phyloP scores from a whole-genome alignment of 2,329 filamentous ascomycete genomes.

The Ceratocystis destructans region DNA sequence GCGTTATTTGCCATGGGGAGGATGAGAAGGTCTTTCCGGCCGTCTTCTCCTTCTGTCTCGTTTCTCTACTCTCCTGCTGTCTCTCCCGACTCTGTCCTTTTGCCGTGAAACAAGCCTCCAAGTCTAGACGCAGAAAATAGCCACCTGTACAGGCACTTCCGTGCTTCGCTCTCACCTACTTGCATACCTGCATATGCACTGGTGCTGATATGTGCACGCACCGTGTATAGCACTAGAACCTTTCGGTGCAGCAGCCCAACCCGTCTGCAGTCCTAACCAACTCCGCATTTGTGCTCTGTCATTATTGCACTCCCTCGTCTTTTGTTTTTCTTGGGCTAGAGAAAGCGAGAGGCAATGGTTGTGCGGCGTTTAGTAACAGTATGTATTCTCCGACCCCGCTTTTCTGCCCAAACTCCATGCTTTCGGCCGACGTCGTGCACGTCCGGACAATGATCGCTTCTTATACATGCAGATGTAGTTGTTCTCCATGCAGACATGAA shows the following conservation, averaged over 20 bases:
- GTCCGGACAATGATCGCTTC: background rate
- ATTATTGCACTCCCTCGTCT: background rate
- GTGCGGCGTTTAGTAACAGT: background rate
- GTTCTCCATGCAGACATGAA: no score
- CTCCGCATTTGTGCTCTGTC: slow-evolving; percentile 3
- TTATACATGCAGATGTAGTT: background rate
- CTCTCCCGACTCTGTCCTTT: background rate
- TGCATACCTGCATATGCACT: background rate
- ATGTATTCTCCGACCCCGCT: background rate
- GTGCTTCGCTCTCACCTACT: background rate
- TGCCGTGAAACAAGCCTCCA: background rate
- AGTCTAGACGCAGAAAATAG: background rate
- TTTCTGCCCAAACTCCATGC: background rate
- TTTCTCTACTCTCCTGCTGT: background rate
- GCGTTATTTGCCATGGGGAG: background rate
- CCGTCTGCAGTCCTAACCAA: background rate
- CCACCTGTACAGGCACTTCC: background rate
- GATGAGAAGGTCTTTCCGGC: background rate
- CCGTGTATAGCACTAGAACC: background rate
- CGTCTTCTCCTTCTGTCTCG: background rate
- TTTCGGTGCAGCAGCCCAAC: slow-evolving; percentile 1
- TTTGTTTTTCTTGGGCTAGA: background rate
- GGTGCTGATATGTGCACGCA: background rate
- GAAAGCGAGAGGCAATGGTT: background rate
- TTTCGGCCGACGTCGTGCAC: background rate